These are phyloP conservation scores for Inga oerstediana DNA, from an alignment of 306 rosid species.

Conservation along the genomic window DNA sequence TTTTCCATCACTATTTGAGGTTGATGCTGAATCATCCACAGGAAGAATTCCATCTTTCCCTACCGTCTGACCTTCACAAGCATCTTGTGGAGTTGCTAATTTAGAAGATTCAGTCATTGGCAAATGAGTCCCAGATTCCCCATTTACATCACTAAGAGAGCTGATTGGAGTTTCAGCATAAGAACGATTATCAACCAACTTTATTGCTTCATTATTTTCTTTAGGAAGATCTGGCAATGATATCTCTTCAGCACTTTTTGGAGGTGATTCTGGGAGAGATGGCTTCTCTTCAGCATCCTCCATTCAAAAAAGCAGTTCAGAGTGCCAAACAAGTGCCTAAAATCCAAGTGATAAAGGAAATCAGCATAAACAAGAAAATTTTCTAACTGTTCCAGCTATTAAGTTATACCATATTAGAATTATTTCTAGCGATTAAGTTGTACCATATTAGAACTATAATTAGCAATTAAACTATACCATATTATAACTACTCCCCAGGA, in stretches of 20 bases:
- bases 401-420: constrained; percentile 11
- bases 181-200: constrained; percentile 35
- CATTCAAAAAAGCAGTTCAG: constrained; percentile 51
- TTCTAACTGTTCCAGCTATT: background rate
- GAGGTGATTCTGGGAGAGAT: constrained; percentile 37
- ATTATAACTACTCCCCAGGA: background rate
- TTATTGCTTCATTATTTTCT: constrained; percentile 30
- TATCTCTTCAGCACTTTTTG: constrained; percentile 19
- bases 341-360: constrained; percentile 34
- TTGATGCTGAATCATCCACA: constrained; percentile 38
- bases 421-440: too few relatives aligned
- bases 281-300: constrained; percentile 60
- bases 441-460: background rate
- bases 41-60: constrained; percentile 47
- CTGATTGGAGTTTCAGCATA: constrained; percentile 35
- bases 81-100: constrained; percentile 32
- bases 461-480: background rate
- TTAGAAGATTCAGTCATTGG: constrained; percentile 31
- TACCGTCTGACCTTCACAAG: constrained; percentile 38
- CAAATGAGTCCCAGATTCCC: constrained; percentile 42
- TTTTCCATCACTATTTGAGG: constrained; percentile 37
- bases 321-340: constrained; percentile 37
- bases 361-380: constrained; percentile 14
- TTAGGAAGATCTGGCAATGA: constrained; percentile 25
- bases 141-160: constrained; percentile 36